Percentiles rank a stretch among this genome's conserved stretches.
phyloP scores from a whole-genome alignment of 495 filamentous ascomycete species.

The Physcia stellaris region DNA sequence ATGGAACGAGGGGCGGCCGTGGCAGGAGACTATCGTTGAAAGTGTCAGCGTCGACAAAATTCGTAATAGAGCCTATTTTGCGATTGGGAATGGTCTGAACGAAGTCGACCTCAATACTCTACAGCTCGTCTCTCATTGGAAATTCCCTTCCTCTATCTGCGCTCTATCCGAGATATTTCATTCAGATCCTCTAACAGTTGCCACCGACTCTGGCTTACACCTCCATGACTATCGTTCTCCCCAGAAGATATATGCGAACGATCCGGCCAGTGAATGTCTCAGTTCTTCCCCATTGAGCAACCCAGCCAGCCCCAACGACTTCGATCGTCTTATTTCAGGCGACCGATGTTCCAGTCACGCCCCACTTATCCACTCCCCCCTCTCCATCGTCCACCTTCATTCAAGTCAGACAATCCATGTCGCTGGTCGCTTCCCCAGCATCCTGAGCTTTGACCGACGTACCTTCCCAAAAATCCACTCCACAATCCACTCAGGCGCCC shows the following conservation, averaged over 20 bases:
- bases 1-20: too few species aligned
- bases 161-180: conserved; percentile 65
- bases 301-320: conserved; percentile 8
- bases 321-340: conserved; percentile 17
- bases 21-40: conserved; percentile 49
- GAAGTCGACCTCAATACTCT: conserved; percentile 76
- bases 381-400: conserved; percentile 49
- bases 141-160: conserved; percentile 72
- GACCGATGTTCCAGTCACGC: conserved; percentile 40
- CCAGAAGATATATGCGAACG: conserved; percentile 6
- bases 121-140: conserved; percentile 52
- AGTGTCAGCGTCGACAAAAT: conserved; percentile 68
- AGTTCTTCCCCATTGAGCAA: neutral
- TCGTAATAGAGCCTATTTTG: conserved; percentile 61
- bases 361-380: conserved; percentile 64
- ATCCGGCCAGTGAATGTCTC: conserved; percentile 13
- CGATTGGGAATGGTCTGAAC: conserved; percentile 59
- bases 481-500: conserved; percentile 72
- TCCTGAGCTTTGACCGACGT: conserved; percentile 78
- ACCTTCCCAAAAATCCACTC: conserved; percentile 67
- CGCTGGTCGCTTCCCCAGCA: conserved; percentile 79
- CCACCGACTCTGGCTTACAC: conserved; percentile 70
- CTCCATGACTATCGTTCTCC: conserved; percentile 61
- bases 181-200: conserved; percentile 67
- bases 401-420: conserved; percentile 59